Conservation (phyloP, 2,329 filamentous ascomycete genomes). For the Phyllosticta paracitricarpa region DNA sequence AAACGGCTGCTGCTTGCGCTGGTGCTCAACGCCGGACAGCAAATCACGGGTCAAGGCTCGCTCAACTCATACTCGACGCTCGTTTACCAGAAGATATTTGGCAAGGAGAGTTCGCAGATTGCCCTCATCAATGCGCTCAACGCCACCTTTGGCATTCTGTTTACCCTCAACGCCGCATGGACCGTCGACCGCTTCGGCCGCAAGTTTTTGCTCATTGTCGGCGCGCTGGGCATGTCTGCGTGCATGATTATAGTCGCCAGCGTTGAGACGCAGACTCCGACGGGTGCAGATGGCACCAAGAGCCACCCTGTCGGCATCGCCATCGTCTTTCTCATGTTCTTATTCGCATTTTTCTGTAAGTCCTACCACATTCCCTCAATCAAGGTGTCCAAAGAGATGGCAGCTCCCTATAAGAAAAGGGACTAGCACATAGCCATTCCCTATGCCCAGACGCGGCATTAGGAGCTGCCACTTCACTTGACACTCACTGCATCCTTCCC, state of each 20-base stretch:
- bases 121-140: conserved; percentile 67
- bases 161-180: conserved; percentile 65
- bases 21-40: conserved; percentile 60
- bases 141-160: conserved; percentile 61
- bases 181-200: conserved; percentile 62
- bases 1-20: conserved; percentile 57
- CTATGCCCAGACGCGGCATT: too few species aligned
- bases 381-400: too few species aligned
- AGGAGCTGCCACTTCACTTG: too few species aligned
- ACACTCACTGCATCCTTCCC: neutral
- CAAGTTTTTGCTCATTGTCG: conserved; percentile 59
- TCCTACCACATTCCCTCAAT: conserved; percentile 12
- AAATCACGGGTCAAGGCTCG: conserved; percentile 62
- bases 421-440: too few species aligned
- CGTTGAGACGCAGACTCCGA: conserved; percentile 49
- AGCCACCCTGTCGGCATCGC: conserved; percentile 51
- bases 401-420: too few species aligned
- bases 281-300: conserved; percentile 42
- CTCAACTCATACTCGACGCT: conserved; percentile 65
- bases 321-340: conserved; percentile 59
- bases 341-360: conserved; percentile 54
- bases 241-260: conserved; percentile 60
- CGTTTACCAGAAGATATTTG: conserved; percentile 63
- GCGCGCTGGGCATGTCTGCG: conserved; percentile 56
- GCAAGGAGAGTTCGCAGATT: conserved; percentile 40